Evolutionary conservation across 2,329 filamentous ascomycete genomes (phyloP), one percentile per base, ranked within the genome.

Genomic region (Paracoccidioides brasiliensis): DNA sequence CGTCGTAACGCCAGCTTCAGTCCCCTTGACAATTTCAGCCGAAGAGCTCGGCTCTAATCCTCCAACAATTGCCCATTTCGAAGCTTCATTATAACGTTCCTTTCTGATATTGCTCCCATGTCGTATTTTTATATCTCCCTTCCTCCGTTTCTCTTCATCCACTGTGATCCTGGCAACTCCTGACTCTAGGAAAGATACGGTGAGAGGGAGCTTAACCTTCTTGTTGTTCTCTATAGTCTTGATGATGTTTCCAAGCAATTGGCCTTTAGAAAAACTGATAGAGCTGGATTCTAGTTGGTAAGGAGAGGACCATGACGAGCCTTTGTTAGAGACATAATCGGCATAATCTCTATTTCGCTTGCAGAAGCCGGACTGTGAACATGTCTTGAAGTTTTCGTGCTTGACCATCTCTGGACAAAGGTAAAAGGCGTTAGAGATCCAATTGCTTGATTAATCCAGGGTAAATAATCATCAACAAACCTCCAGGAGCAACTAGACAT

Each of bases 361-460:
- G 75, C 93, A 98, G 76, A 98, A 98, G 65, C 93, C 93, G 4
- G 91, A 93, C 69, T 98, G 91, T 62, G 86, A 76, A 75, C 93
- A 98, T 64, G 86, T 95, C 69, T 97, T 98, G 79, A 97, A 98
- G 70, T 95, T 90, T 65, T 95, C 84, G 68, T 95, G 86, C 75
- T 98, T 98, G 53, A 98, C 93, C 64, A 81, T 78, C 61, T 81
- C 90, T 95, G 62, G 35, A 57, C 22, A 38, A 12, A 42, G 32
- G 41, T 40, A 38, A 43, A 22, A 35, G 5, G n/a, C 50, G 37
- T 46, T 51, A 38, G 46, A 38, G 22, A 38, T 28, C 46, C 37
- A 22, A 22, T 22, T 2, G 46, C 33, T 38, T 32, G 15, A 38
- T 28, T n/a, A 6, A 28, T 42, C 12, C 14, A 10, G 14, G 4